phyloP scores from a whole-genome alignment of 352 stramenopile genomes.

The Globisporangium paddicum region DNA sequence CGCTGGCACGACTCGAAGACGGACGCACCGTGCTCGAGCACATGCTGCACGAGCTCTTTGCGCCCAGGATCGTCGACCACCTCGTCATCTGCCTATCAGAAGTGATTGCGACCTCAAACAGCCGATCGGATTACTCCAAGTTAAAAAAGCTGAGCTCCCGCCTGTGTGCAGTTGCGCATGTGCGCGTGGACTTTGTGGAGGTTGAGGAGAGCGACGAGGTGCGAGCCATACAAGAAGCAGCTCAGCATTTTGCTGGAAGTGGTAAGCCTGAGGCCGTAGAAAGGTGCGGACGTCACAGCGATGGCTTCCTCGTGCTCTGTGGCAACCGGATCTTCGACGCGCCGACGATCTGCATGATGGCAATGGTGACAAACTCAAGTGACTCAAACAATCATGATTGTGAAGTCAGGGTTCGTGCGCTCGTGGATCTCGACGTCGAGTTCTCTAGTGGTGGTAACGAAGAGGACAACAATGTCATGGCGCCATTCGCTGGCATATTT shows the following conservation, averaged over 20 bases:
- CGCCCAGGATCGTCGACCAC: conserved; percentile 14
- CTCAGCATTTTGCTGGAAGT: background rate
- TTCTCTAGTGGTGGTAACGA: background rate
- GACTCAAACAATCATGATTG: background rate
- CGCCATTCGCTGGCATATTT: conserved; percentile 15
- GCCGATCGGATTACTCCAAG: background rate
- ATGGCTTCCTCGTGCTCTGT: conserved; percentile 16
- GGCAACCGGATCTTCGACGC: conserved; percentile 17
- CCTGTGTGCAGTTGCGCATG: conserved; percentile 2
- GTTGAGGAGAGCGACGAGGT: background rate
- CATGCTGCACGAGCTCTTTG: conserved; percentile 12
- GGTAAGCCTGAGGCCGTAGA: background rate
- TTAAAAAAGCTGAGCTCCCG: background rate
- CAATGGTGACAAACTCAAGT: background rate
- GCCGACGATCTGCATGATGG: conserved; percentile 25
- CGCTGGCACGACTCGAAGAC: background rate
- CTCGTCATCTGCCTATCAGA: conserved; percentile 15
- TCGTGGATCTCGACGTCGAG: conserved; percentile 22
- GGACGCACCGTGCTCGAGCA: conserved; percentile 9
- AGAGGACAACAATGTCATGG: background rate
- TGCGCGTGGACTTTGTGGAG: conserved; percentile 13
- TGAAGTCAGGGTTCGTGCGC: conserved; percentile 9
- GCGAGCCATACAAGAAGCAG: background rate
- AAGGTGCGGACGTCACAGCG: conserved; percentile 5
- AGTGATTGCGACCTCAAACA: background rate